Evolutionary conservation across 306 rosid species (phyloP), one percentile per base, ranked within the genome.

Genomic region (Vigna radiata): DNA sequence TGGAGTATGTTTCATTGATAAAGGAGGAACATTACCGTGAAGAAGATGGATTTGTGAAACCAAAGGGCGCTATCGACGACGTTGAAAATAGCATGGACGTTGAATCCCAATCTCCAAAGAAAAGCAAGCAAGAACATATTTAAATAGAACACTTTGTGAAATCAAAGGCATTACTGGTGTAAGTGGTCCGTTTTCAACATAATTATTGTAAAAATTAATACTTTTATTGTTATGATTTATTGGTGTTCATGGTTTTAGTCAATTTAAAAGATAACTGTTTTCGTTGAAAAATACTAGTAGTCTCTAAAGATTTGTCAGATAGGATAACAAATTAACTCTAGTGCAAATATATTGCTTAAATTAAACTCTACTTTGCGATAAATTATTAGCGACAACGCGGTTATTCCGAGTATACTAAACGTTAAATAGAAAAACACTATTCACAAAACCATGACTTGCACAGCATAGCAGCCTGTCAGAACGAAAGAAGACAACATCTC

Each of bases 1-100:
- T 70, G 6, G 85, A 82, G 62, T 89, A 90, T 77, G 83, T 83
- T 79, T 75, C 90, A 11, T n/a, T 93, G 46, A 62, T 56, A 21
- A 84, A 70, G 72, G 68, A 77, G 50, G 81, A 39, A 43, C 68
- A 65, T 27, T 67, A 43, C 8, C 66, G 31, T 8, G 87, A 73
- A 73, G 86, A 70, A 8, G 85, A 82, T 41, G 81, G 63, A 8
- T 70, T 53, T 36, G 15, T 33, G 1, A 54, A 77, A 61, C 13
- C 44, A 7, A 61, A 14, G 13, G 65, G 41, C 65, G 7, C 65
- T 31, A 53, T 36, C 5, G 62, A 77, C 7, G 61, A 72, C 23
- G 59, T 84, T 27, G 37, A 27, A 27, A 58, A 25, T 13, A 25
- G 31, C 44, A 27, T 29, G 13, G 76, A 81, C 18, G 53, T 81